Conservation (phyloP, 75 land plant genomes). For the Adiantum capillusveneris region DNA sequence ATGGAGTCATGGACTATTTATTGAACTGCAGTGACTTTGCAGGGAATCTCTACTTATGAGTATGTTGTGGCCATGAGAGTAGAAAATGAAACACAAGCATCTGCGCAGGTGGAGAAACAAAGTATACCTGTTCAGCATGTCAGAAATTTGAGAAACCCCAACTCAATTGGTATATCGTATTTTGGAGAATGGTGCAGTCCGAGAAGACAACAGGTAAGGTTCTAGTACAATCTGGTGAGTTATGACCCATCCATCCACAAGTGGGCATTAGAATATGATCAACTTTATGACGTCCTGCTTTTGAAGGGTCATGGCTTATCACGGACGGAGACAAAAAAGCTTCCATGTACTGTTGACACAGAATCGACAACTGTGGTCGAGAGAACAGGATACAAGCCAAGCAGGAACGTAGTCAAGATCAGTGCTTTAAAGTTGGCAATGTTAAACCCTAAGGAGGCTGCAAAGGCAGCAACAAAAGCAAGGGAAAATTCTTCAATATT, state of each 20-base stretch:
- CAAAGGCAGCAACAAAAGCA: conserved; percentile 55
- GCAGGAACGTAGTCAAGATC: conserved; percentile 34
- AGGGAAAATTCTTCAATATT: conserved; percentile 60
- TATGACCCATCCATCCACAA: too few relatives aligned
- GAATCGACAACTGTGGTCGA: conserved; percentile 26
- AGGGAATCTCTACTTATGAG: conserved; percentile 76
- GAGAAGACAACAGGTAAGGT: too few relatives aligned
- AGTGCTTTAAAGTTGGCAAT: conserved; percentile 67
- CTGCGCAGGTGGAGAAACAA: conserved; percentile 25
- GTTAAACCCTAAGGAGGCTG: conserved; percentile 49
- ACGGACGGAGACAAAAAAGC: conserved; percentile 37
- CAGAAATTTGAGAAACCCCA: conserved; percentile 51
- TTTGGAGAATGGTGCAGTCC: conserved; percentile 71
- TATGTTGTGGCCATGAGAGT: conserved; percentile 75
- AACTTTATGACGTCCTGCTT: neutral
- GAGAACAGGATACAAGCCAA: conserved; percentile 23
- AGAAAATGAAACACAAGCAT: conserved; percentile 42
- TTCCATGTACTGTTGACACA: conserved; percentile 60
- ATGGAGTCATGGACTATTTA: too few relatives aligned
- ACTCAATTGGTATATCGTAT: conserved; percentile 53
- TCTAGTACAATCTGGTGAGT: neutral
- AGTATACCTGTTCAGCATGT: conserved; percentile 37
- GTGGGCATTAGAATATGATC: too few relatives aligned
- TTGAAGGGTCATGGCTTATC: conserved; percentile 54
- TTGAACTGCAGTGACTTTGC: too few relatives aligned